phyloP scores from a whole-genome alignment of 805 yeast genomes.

The Wickerhamiella bombiphila region DNA sequence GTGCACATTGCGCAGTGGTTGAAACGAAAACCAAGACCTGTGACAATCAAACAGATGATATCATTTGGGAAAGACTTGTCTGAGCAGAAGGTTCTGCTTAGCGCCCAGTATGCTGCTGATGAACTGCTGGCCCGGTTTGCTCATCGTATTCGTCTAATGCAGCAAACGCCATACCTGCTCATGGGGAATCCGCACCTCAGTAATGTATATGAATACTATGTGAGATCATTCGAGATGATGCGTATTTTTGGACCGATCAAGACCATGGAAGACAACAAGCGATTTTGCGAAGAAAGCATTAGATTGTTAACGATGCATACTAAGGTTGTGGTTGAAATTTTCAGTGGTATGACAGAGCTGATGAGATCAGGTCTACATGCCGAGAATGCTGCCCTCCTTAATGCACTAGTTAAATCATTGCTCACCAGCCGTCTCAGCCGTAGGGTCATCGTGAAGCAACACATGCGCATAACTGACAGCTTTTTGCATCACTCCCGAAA shows the following conservation, averaged over 20 bases:
- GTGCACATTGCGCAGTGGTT: conserved; percentile 50
- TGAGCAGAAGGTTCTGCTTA: conserved; percentile 57
- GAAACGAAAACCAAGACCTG: conserved; percentile 66
- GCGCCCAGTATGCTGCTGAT: conserved; percentile 78
- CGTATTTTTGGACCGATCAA: conserved; percentile 56
- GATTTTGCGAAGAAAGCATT: conserved; percentile 50
- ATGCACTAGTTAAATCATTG: conserved; percentile 59
- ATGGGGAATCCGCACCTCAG: conserved; percentile 75
- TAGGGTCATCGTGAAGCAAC: conserved; percentile 84
- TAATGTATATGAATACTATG: conserved; percentile 79
- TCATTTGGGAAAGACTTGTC: conserved; percentile 72
- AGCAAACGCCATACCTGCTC: conserved; percentile 66
- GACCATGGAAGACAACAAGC: conserved; percentile 58
- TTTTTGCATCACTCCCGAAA: conserved; percentile 30
- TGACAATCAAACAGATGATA: conserved; percentile 77
- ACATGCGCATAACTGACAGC: conserved; percentile 23
- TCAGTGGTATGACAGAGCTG: conserved; percentile 82
- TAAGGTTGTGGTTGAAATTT: conserved; percentile 67
- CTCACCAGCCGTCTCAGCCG: conserved; percentile 78
- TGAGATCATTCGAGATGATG: conserved; percentile 73
- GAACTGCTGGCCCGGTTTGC: conserved; percentile 80
- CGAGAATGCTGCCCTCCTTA: conserved; percentile 50
- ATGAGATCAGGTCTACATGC: conserved; percentile 13
- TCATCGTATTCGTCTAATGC: conserved; percentile 63
- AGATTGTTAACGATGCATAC: conserved; percentile 60